Conservation (phyloP, 352 stramenopile species). For the Pythium coloratum region DNA sequence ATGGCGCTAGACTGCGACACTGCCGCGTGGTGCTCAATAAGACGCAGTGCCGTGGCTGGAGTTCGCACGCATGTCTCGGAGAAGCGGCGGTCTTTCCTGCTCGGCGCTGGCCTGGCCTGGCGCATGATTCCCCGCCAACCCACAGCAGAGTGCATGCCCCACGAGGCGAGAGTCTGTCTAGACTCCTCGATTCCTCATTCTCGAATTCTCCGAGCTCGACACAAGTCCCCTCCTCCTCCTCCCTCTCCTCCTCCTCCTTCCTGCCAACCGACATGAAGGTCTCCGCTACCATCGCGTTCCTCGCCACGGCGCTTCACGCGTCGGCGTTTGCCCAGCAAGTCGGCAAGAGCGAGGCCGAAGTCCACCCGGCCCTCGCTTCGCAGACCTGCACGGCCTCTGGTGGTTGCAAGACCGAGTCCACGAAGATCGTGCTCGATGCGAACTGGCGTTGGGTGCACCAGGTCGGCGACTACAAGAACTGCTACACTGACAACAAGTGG, state of each 20-base stretch:
- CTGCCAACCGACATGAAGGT: neutral
- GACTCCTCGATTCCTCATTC: neutral
- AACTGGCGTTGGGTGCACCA: conserved; percentile 78
- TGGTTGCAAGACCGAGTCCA: conserved; percentile 45
- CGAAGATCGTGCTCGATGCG: conserved; percentile 68
- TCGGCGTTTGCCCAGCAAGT: conserved; percentile 38
- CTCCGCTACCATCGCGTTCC: neutral
- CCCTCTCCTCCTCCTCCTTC: neutral
- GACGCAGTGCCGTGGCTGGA: neutral
- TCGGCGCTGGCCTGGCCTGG: too few relatives aligned
- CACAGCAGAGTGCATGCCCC: neutral
- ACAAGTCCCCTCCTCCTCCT: neutral
- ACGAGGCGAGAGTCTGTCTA: too few relatives aligned
- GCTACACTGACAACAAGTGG: conserved; percentile 64
- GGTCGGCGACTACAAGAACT: conserved; percentile 64
- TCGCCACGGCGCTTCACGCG: neutral
- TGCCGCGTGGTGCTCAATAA: neutral
- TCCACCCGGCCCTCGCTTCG: conserved; percentile 50
- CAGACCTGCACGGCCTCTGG: conserved; percentile 41
- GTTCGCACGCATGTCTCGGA: neutral
- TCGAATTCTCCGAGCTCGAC: neutral
- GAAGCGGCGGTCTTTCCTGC: neutral
- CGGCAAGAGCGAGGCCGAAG: conserved; percentile 46
- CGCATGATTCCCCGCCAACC: neutral
- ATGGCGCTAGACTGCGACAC: neutral